A percentile compares a stretch with the other conserved stretches of the same genome.
These are phyloP conservation scores for Salisapilia sapeloensis DNA, from an alignment of 352 stramenopile species.

Conservation along the genomic window DNA sequence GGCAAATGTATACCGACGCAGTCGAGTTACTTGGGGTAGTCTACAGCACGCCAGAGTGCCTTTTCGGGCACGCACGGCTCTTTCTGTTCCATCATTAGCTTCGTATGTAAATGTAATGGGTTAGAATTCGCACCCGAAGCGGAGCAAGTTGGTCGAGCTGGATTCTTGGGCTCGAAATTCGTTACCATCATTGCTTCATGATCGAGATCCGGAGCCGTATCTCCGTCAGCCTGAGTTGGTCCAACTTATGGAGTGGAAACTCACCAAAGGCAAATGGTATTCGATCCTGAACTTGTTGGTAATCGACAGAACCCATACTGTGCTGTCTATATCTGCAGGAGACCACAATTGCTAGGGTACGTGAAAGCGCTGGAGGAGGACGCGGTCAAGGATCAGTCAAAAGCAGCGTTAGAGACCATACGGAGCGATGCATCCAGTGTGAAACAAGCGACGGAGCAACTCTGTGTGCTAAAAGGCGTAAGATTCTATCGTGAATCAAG, in stretches of 20 bases:
- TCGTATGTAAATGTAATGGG: no score
- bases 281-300: no score
- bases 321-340: constrained; percentile 8
- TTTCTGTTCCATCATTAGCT: no score
- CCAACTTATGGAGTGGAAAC: constrained; percentile 68
- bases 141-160: constrained; percentile 30
- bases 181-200: constrained; percentile 18
- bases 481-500: constrained; percentile 2
- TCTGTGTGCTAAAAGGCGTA: constrained; percentile 53
- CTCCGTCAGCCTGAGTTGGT: constrained; percentile 34
- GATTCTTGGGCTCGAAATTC: constrained; percentile 35
- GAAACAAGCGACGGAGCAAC: constrained; percentile 23
- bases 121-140: constrained; percentile 19
- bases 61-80: constrained; percentile 1
- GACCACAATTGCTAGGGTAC: constrained; percentile 62
- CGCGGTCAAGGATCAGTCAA: constrained; percentile 28
- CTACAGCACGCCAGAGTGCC: background rate
- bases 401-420: constrained; percentile 14
- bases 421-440: constrained; percentile 8
- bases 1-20: constrained; percentile 18
- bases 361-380: constrained; percentile 18
- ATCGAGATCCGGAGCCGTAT: constrained; percentile 25
- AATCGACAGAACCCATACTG: no score
- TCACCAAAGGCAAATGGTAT: constrained; percentile 77
- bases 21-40: constrained; percentile 18